Evolutionary conservation across 1,139 yeast species (phyloP), one percentile per base, ranked within the genome.

Genomic region (Hyphopichia pseudoburtonii): DNA sequence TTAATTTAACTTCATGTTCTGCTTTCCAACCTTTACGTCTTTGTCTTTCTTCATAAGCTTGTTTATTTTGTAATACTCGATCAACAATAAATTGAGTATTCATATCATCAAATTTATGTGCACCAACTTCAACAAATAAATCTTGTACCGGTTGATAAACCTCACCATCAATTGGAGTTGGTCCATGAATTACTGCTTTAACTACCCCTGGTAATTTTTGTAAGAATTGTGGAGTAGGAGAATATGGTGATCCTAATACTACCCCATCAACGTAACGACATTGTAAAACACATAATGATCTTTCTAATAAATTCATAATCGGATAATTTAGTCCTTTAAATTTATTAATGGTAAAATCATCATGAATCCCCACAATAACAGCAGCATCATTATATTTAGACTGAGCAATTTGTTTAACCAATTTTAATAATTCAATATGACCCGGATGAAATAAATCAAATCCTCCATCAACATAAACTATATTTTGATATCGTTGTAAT

Each of bases 401-500:
- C 51, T 42, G 57, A 36, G 57, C 82, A 30, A 60, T 62, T 40
- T 61, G 60, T 24, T 61, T 54, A 9, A 76, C 78, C 8, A 65
- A 54, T 40, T 74, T 66, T 44, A 86, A 66, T 10, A 82, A 80
- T 51, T 82, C 86, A 45, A 90, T 87, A 56, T 92, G 97, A 14
- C 96, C 97, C 21, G 96, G 90, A 56, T 89, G 90, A 62, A 92
- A 89, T 44, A 92, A 70, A 60, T 92, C 98, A 64, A 89, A 92
- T 1, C 86, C 86, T 16, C 97, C 97, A 50, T 84, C 89, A 8
- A 86, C 74, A 52, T 85, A 87, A 39, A 68, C 73, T 10, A 77
- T 61, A 14, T 56, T 54, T 28, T 53, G 24, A 51, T 37, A 50
- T 50, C 32, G 71, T 64, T 38, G 50, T 47, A 17, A 45, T 12